Evolutionary conservation across 106 monocot genomes (phyloP).

Genomic region (Dendrobium catenatum): DNA sequence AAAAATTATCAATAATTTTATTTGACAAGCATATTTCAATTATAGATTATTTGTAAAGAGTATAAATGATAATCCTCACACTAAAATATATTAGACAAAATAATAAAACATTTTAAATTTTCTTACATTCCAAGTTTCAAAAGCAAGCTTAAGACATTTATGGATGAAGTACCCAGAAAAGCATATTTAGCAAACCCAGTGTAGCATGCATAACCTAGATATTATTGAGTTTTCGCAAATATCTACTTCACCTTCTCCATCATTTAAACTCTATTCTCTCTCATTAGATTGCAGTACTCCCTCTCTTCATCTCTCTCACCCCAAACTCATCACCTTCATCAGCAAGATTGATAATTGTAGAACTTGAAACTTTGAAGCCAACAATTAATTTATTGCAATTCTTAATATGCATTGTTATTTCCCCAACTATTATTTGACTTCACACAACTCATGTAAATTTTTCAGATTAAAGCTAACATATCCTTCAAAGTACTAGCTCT

Average conservation of each 20-base stretch:
- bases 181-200: not conserved
- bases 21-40: not conserved
- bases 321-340: not conserved
- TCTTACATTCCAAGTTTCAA: not conserved
- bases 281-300: not conserved
- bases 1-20: not conserved
- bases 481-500: too few relatives aligned
- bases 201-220: not conserved
- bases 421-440: too few relatives aligned
- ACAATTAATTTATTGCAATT: too few relatives aligned
- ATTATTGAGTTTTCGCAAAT: not conserved
- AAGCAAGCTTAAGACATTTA: not conserved
- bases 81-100: not conserved
- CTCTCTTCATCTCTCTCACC: not conserved
- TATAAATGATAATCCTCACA: not conserved
- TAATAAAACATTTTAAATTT: conserved; percentile 1
- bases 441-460: too few relatives aligned
- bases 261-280: not conserved
- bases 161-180: not conserved
- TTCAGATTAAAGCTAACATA: too few relatives aligned
- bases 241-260: not conserved
- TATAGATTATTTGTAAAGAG: not conserved
- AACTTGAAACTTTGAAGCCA: not conserved
- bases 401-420: too few relatives aligned
- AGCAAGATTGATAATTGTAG: not conserved